Evolutionary conservation across 345 rosid genomes (phyloP).

Genomic region (Eucalyptus victrix): DNA sequence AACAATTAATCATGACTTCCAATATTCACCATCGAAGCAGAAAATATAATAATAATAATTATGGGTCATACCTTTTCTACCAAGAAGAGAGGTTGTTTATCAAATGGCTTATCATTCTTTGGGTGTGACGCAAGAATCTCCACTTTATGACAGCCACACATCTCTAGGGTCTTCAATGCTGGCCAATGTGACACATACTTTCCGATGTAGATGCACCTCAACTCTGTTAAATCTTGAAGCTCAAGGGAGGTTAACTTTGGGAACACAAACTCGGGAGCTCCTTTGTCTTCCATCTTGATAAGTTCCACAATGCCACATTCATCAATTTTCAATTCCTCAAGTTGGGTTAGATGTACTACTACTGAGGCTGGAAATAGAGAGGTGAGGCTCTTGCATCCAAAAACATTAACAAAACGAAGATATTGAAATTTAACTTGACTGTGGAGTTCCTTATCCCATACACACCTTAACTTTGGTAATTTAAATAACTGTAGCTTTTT

Average conservation of each 20-base stretch:
- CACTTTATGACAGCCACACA: accelerated
- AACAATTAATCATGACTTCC: too few relatives aligned
- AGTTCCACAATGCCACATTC: not conserved
- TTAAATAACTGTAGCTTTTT: accelerated
- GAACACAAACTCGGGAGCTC: accelerated
- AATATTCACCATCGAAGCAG: too few relatives aligned
- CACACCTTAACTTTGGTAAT: too few relatives aligned
- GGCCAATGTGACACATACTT: not conserved
- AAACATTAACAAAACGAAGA: accelerated
- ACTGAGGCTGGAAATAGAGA: too few relatives aligned
- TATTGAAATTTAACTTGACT: accelerated
- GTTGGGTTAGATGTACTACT: too few relatives aligned
- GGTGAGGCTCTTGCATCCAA: too few relatives aligned
- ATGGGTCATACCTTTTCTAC: not conserved
- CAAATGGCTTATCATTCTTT: not conserved
- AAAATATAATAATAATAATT: not conserved
- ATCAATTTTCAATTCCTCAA: accelerated
- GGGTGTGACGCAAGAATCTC: accelerated
- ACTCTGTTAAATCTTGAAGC: not conserved
- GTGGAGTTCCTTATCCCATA: too few relatives aligned
- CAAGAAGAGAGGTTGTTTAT: not conserved
- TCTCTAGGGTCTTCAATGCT: not conserved
- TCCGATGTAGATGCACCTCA: not conserved
- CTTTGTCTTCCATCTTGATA: accelerated
- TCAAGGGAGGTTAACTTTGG: not conserved